phyloP scores from a whole-genome alignment of 495 filamentous ascomycete genomes.

The Penicillium parvum region DNA sequence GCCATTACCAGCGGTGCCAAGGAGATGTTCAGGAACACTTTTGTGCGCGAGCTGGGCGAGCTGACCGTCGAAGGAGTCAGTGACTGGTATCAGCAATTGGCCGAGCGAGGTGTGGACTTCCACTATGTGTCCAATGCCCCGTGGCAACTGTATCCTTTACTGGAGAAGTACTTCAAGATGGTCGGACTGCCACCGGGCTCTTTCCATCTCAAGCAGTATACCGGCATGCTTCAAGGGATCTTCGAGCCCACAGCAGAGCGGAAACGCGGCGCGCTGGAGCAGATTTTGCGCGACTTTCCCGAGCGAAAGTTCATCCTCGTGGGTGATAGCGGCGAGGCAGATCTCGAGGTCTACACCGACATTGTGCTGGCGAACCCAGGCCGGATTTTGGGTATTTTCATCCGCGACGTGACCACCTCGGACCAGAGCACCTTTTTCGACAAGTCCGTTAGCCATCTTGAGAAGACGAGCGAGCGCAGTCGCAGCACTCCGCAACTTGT shows the following conservation, averaged over 20 bases:
- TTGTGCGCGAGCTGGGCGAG: conserved; percentile 78
- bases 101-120: conserved; percentile 73
- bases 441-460: conserved; percentile 49
- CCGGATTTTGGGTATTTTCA: conserved; percentile 79
- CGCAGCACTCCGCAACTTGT: conserved; percentile 28
- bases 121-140: conserved; percentile 94
- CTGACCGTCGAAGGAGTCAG: conserved; percentile 79
- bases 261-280: conserved; percentile 83
- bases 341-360: conserved; percentile 96
- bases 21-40: conserved; percentile 94
- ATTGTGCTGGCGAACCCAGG: conserved; percentile 79
- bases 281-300: conserved; percentile 84
- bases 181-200: conserved; percentile 82
- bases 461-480: conserved; percentile 15
- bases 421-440: conserved; percentile 71
- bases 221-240: conserved; percentile 92
- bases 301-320: conserved; percentile 84
- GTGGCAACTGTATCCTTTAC: conserved; percentile 90
- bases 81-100: conserved; percentile 80
- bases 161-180: conserved; percentile 74
- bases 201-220: conserved; percentile 92
- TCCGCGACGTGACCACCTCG: conserved; percentile 86
- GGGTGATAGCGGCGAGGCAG: conserved; percentile 93
- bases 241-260: conserved; percentile 95
- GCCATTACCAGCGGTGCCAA: conserved; percentile 79